phyloP scores from a whole-genome alignment of 73 alveolate species.

The Tetrahymena malaccensis region DNA sequence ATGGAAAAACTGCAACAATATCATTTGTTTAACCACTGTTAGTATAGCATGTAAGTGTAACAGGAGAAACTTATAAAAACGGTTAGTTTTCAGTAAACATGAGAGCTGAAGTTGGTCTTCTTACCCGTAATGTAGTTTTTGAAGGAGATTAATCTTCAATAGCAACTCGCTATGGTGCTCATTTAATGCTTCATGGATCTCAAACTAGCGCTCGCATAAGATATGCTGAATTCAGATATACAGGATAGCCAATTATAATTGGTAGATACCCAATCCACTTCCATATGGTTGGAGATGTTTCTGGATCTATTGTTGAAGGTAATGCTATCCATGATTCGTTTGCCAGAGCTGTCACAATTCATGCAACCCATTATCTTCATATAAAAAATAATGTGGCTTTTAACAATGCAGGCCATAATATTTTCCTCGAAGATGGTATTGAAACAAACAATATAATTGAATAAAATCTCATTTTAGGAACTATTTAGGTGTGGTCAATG shows the following conservation, averaged over 20 bases:
- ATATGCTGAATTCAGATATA: slow-evolving; percentile 59
- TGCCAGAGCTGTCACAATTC: slow-evolving; percentile 70
- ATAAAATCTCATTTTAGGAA: slow-evolving; percentile 48
- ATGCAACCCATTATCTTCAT: slow-evolving; percentile 59
- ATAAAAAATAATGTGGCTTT: slow-evolving; percentile 59
- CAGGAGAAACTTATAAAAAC: slow-evolving; percentile 9
- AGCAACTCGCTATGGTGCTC: slow-evolving; percentile 57
- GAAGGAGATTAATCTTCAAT: slow-evolving; percentile 59
- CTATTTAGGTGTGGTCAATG: slow-evolving; percentile 45
- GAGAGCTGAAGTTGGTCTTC: slow-evolving; percentile 81
- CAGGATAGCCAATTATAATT: slow-evolving; percentile 70
- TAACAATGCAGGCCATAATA: slow-evolving; percentile 70
- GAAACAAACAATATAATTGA: slow-evolving; percentile 60
- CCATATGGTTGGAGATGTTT: slow-evolving; percentile 67
- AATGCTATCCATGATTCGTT: slow-evolving; percentile 66
- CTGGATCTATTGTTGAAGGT: slow-evolving; percentile 58
- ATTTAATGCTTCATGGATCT: slow-evolving; percentile 63
- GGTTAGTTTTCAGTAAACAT: slow-evolving; percentile 35
- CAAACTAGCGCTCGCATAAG: slow-evolving; percentile 55
- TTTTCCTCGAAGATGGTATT: slow-evolving; percentile 76
- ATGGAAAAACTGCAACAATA: neutral
- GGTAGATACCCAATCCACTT: slow-evolving; percentile 81
- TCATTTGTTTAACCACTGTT: slow-evolving; percentile 2
- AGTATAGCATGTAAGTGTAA: neutral
- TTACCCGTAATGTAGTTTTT: slow-evolving; percentile 62